Percentiles rank a stretch among this genome's conserved stretches.
phyloP scores from a whole-genome alignment of 179 eudicot genomes.

The Silene coronaria region DNA sequence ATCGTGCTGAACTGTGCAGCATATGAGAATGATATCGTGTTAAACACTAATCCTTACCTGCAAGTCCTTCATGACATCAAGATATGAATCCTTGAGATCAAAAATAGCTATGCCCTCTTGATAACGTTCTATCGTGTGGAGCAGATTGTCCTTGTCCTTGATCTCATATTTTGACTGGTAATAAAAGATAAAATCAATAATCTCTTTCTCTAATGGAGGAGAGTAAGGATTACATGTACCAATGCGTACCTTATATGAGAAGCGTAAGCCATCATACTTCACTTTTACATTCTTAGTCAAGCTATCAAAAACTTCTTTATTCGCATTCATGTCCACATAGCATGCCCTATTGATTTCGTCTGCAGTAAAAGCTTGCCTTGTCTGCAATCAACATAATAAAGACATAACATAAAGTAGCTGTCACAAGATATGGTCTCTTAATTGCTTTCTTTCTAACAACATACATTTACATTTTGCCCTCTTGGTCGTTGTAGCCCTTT shows the following conservation, averaged over 20 bases:
- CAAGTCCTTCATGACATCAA: conserved; percentile 65
- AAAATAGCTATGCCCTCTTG: conserved; percentile 60
- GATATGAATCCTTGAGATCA: conserved; percentile 77
- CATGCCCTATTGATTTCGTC: conserved; percentile 64
- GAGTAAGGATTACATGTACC: background rate
- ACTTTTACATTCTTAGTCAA: conserved; percentile 64
- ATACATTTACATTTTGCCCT: background rate
- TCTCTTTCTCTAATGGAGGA: background rate
- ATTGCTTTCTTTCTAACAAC: background rate
- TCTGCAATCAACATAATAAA: conserved; percentile 32
- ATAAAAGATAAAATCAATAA: conserved; percentile 7
- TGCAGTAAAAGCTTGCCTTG: conserved; percentile 51
- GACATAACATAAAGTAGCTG: background rate
- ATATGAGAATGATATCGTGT: background rate
- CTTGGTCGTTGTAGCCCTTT: background rate
- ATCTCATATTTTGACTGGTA: conserved; percentile 57
- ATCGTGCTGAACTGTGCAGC: background rate
- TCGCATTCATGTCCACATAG: conserved; percentile 53
- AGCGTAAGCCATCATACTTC: conserved; percentile 49
- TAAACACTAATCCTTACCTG: conserved; percentile 37
- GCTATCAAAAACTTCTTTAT: conserved; percentile 67
- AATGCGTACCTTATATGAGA: conserved; percentile 64
- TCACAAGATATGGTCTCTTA: background rate
- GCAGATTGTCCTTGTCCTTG: conserved; percentile 43
- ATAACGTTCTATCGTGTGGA: conserved; percentile 33